Evolutionary conservation across 1,284 basidiomycete species (phyloP).

Genomic region (Sanghuangporus sanghuang): DNA sequence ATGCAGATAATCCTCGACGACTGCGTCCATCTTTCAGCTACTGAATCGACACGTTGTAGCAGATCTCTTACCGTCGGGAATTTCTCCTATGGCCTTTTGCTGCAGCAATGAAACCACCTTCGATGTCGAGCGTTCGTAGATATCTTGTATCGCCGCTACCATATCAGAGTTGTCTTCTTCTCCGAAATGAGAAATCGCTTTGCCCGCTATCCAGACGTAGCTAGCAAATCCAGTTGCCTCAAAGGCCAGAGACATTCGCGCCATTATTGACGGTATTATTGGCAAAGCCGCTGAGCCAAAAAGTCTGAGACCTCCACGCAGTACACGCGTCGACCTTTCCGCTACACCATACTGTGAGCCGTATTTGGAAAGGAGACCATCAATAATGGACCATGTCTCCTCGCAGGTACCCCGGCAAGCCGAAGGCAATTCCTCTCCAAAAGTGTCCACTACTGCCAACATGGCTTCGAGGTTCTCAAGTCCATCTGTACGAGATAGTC

Average conservation of each 20-base stretch:
- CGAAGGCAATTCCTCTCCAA: conserved; percentile 76
- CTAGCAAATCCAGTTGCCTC: conserved; percentile 80
- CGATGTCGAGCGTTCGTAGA: conserved; percentile 73
- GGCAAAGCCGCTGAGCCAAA: conserved; percentile 69
- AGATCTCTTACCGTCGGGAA: conserved; percentile 70
- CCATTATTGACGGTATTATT: conserved; percentile 67
- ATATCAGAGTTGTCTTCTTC: conserved; percentile 50
- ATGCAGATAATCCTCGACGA: conserved; percentile 93
- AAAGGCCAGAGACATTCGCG: conserved; percentile 75
- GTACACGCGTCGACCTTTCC: conserved; percentile 83
- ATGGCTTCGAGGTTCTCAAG: conserved; percentile 89
- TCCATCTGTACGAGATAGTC: conserved; percentile 45
- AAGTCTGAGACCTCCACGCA: conserved; percentile 80
- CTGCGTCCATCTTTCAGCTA: conserved; percentile 37
- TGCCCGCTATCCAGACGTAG: conserved; percentile 94
- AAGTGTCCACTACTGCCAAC: conserved; percentile 73
- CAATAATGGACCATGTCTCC: conserved; percentile 83
- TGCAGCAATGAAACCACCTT: conserved; percentile 67
- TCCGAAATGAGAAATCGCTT: conserved; percentile 72
- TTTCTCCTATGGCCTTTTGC: conserved; percentile 58
- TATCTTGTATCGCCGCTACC: conserved; percentile 50
- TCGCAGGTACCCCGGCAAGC: conserved; percentile 76
- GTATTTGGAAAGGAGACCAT: conserved; percentile 75
- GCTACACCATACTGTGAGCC: conserved; percentile 77
- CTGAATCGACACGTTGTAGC: neutral